Percentiles rank a stretch among this genome's conserved stretches.
phyloP scores from a whole-genome alignment of 2,329 filamentous ascomycete genomes.

The Fusarium abutilonis region DNA sequence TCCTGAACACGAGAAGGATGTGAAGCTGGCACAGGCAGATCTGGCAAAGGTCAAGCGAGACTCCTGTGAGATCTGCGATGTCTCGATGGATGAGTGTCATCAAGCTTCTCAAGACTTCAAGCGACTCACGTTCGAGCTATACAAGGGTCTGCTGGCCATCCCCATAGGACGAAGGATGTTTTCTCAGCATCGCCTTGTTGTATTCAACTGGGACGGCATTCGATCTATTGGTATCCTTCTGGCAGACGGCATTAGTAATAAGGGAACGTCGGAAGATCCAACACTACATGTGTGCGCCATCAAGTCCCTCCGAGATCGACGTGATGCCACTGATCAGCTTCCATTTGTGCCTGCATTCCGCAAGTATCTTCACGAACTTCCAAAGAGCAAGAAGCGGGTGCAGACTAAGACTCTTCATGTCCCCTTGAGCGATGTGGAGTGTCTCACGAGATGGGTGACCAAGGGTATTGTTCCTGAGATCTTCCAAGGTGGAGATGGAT shows the following conservation, averaged over 20 bases:
- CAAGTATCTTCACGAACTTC: slow-evolving; percentile 72
- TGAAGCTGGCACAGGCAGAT: slow-evolving; percentile 91
- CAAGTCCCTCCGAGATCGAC: slow-evolving; percentile 70
- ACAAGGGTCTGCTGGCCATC: slow-evolving; percentile 79
- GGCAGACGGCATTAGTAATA: slow-evolving; percentile 75
- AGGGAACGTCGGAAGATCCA: slow-evolving; percentile 65
- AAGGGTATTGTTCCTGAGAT: slow-evolving; percentile 69
- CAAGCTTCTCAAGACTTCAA: slow-evolving; percentile 82
- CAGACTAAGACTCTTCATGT: slow-evolving; percentile 74
- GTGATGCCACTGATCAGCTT: slow-evolving; percentile 84
- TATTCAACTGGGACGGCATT: slow-evolving; percentile 86
- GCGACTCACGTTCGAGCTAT: slow-evolving; percentile 81
- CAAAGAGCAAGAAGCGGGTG: slow-evolving; percentile 73
- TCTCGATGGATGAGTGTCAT: slow-evolving; percentile 82
- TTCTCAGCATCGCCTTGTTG: slow-evolving; percentile 76
- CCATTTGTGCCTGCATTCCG: slow-evolving; percentile 82
- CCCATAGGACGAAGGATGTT: slow-evolving; percentile 85
- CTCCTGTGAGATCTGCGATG: slow-evolving; percentile 81
- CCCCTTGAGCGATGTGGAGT: slow-evolving; percentile 82
- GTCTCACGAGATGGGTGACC: slow-evolving; percentile 75
- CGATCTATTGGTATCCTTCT: slow-evolving; percentile 84
- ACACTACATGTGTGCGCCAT: slow-evolving; percentile 83
- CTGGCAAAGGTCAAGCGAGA: slow-evolving; percentile 90
- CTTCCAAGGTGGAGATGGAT: slow-evolving; percentile 62
- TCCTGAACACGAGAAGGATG: slow-evolving; percentile 94